Evolutionary conservation across 495 filamentous ascomycete genomes (phyloP).

Genomic region (Penicillium psychrofluorescens): DNA sequence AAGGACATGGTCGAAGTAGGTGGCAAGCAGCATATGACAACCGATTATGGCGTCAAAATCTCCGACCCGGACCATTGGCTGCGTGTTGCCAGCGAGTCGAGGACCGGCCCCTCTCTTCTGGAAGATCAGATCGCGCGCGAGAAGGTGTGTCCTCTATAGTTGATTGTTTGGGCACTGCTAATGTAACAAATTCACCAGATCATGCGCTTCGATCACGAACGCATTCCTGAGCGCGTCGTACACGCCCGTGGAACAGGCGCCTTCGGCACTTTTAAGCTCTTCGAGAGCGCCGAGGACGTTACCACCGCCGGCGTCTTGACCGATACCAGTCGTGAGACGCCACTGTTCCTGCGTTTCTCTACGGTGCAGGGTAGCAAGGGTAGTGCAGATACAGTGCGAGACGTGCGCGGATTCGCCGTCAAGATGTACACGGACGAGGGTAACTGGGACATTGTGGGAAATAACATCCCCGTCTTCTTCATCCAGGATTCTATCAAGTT

Average conservation of each 20-base stretch:
- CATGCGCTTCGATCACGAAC: slow-evolving; percentile 76
- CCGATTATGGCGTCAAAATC: slow-evolving; percentile 73
- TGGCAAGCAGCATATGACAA: slow-evolving; percentile 49
- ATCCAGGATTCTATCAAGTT: slow-evolving; percentile 67
- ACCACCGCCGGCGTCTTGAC: slow-evolving; percentile 68
- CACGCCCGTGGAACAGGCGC: slow-evolving; percentile 80
- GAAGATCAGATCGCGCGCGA: slow-evolving; percentile 77
- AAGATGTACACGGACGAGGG: slow-evolving; percentile 60
- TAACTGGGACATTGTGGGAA: slow-evolving; percentile 66
- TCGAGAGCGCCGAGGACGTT: slow-evolving; percentile 62
- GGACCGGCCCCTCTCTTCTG: slow-evolving; percentile 66
- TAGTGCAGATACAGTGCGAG: slow-evolving; percentile 72
- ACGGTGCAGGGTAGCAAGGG: slow-evolving; percentile 74
- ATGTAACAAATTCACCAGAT: slow-evolving; percentile 40
- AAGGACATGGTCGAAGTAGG: slow-evolving; percentile 28
- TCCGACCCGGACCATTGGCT: slow-evolving; percentile 75
- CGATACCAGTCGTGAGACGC: slow-evolving; percentile 72
- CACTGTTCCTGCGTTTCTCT: slow-evolving; percentile 75
- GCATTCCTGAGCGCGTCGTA: slow-evolving; percentile 83
- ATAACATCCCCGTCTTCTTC: slow-evolving; percentile 44
- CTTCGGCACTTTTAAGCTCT: slow-evolving; percentile 75
- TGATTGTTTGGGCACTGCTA: background rate
- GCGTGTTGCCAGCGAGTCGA: slow-evolving; percentile 49
- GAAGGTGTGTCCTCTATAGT: slow-evolving; percentile 43
- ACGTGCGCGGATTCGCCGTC: slow-evolving; percentile 75